phyloP scores from a whole-genome alignment of 192 early-diverging fungal species.

The Piromyces finnis region DNA sequence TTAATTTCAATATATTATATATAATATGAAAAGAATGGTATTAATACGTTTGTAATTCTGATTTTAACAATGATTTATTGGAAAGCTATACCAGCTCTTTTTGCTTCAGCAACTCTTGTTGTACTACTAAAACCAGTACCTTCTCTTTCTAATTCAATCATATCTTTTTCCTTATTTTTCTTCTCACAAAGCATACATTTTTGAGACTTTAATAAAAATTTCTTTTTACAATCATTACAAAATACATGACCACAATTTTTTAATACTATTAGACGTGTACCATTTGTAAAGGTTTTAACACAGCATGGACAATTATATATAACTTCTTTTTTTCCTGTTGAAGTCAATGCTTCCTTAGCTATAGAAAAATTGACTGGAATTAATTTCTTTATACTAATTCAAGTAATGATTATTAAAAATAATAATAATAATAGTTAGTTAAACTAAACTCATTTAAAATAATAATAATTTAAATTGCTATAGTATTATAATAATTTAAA shows the following conservation, averaged over 20 bases:
- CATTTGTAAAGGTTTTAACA: conserved; percentile 51
- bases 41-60: too few species aligned
- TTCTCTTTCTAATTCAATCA: conserved; percentile 44
- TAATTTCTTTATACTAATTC: conserved; percentile 47
- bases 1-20: too few species aligned
- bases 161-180: conserved; percentile 48
- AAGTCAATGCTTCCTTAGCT: conserved; percentile 9
- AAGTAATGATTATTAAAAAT: too few species aligned
- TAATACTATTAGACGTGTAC: conserved; percentile 20
- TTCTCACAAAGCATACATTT: conserved; percentile 49
- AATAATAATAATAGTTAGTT: too few species aligned
- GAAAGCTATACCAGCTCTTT: conserved; percentile 47
- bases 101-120: conserved; percentile 43
- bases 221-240: conserved; percentile 41
- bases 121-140: conserved; percentile 48
- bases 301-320: conserved; percentile 47
- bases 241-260: conserved; percentile 55
- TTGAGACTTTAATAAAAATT: conserved; percentile 49
- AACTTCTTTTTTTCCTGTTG: conserved; percentile 4
- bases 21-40: too few species aligned
- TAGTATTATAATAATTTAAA: background rate
- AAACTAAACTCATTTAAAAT: too few species aligned
- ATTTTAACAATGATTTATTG: too few species aligned
- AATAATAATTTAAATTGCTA: too few species aligned
- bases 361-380: conserved; percentile 39